These are phyloP conservation scores for Myxozyma mucilagina DNA, from an alignment of 805 yeast genomes.

Conservation along the genomic window DNA sequence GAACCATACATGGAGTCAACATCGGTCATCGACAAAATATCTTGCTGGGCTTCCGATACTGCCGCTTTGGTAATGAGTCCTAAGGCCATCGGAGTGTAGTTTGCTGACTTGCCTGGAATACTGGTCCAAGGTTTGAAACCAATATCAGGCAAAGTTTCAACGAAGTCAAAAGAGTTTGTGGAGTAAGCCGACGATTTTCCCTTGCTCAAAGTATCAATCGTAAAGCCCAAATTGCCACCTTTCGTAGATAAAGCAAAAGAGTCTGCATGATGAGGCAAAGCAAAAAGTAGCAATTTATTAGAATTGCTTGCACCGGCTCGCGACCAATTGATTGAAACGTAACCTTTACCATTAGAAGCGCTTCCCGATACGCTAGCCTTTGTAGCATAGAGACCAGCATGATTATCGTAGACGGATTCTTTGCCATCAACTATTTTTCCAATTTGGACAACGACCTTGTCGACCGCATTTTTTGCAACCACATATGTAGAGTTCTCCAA, in stretches of 20 bases:
- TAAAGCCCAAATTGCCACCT: slow-evolving; percentile 39
- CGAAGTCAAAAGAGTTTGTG: slow-evolving; percentile 39
- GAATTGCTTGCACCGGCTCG: slow-evolving; percentile 43
- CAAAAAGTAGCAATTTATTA: slow-evolving; percentile 54
- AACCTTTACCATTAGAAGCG: slow-evolving; percentile 15
- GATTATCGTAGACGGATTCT: slow-evolving; percentile 50
- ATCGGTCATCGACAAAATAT: slow-evolving; percentile 58
- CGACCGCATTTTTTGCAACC: slow-evolving; percentile 47
- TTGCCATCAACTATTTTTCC: slow-evolving; percentile 49
- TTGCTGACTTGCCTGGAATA: slow-evolving; percentile 45
- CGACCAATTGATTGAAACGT: slow-evolving; percentile 15
- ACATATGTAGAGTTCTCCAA: slow-evolving; percentile 44
- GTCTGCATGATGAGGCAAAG: slow-evolving; percentile 65
- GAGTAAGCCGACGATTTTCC: slow-evolving; percentile 45
- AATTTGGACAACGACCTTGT: slow-evolving; percentile 60
- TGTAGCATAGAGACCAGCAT: slow-evolving; percentile 64
- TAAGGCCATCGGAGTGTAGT: slow-evolving; percentile 44
- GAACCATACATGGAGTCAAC: slow-evolving; percentile 86
- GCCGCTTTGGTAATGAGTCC: slow-evolving; percentile 51
- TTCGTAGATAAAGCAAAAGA: slow-evolving; percentile 41
- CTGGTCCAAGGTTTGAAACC: slow-evolving; percentile 64
- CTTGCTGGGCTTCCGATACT: slow-evolving; percentile 53
- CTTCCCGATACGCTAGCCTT: slow-evolving; percentile 49
- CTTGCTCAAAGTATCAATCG: slow-evolving; percentile 51
- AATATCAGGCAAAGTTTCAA: slow-evolving; percentile 46